Base-by-base conservation (phyloP, 2,329 filamentous ascomycete genomes). In the Coccinonectria pachysandricola region DNA sequence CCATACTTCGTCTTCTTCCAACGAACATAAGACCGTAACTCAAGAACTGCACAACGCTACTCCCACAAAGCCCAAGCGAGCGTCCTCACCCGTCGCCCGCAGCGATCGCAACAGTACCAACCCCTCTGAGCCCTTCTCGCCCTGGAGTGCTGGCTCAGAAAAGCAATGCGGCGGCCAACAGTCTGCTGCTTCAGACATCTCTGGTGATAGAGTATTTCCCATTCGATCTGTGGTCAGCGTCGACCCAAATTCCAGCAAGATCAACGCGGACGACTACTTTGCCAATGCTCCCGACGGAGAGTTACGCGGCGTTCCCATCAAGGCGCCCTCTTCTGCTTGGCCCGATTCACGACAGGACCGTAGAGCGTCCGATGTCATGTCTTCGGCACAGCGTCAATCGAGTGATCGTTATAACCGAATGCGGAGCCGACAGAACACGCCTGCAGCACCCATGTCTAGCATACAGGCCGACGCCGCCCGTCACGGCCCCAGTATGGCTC, bases 171-270 rank as follows among this genome's bases (percentile, higher is more conserved):
- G 46, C 2, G 45, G 48, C 5, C 35, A 49, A 19, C 45, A 35
- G 12, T 56, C 51, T 3, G 38, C 40, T 8, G 37, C 43, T 23
- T 56, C 55, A n/a, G 55, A 57, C 27, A 46, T 51, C 13, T 56
- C 53, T 15, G 49, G 52, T 16, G 66, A 87, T 43, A 69, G 79
- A 28, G 79, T 88, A 5, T 88, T 82, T 30, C 82, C 82, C n/a
- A 80, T 88, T 16, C 72, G 80, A 24, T 86, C 80, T n/a, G 76
- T 83, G 21, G 64, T 88, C 13, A 81, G 73, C 6, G 71, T 87
- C 20, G 75, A 82, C 40, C 71, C 71, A 6, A 28, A 32, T n/a
- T 54, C 52, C 24, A 40, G 39, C 26, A 52, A 55, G 57, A 64
- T 46, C 35, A 43, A 52, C 5, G 46, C 40, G 23, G 59, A 62